A percentile compares a stretch with the other conserved stretches of the same genome.
Conservation (phyloP, 192 early-diverging fungal species). For the Podila clonocystis region DNA sequence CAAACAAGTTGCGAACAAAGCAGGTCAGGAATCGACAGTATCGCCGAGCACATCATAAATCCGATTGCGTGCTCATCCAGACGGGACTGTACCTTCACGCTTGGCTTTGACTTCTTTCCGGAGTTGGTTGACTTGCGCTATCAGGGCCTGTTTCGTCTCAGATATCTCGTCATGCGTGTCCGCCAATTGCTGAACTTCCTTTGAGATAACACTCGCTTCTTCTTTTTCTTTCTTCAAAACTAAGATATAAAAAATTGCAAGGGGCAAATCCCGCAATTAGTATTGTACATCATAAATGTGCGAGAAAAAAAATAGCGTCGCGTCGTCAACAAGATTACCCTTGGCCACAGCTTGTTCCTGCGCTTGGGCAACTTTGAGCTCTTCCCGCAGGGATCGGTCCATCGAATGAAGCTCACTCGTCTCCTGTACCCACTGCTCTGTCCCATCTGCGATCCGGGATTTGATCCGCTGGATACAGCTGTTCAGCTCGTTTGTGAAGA, state of each 20-base stretch:
- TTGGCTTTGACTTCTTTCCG: slow-evolving; percentile 60
- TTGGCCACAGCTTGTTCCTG: slow-evolving; percentile 18
- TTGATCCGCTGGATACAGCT: slow-evolving; percentile 28
- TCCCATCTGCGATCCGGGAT: slow-evolving; percentile 29
- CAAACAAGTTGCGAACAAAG: not conserved
- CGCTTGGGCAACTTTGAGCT: slow-evolving; percentile 13
- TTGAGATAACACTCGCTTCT: slow-evolving; percentile 56
- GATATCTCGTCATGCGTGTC: slow-evolving; percentile 54
- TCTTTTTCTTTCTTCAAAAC: slow-evolving; percentile 59
- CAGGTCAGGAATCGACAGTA: not conserved
- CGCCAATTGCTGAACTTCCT: slow-evolving; percentile 52
- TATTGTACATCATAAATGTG: too few relatives aligned
- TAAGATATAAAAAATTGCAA: slow-evolving; percentile 10
- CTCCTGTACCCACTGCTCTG: slow-evolving; percentile 36
- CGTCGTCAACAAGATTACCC: slow-evolving; percentile 7
- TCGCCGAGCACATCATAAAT: too few relatives aligned
- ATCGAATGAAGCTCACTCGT: slow-evolving; percentile 13
- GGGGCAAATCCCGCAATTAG: not conserved
- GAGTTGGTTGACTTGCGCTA: slow-evolving; percentile 49
- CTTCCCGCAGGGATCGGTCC: slow-evolving; percentile 29
- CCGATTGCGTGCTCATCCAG: too few relatives aligned
- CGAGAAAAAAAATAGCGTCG: not conserved
- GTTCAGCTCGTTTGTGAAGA: slow-evolving; percentile 34
- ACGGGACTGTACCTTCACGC: slow-evolving; percentile 38
- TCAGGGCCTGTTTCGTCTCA: slow-evolving; percentile 37